These are phyloP conservation scores for Eucalyptus viminalis DNA, from an alignment of 345 rosid genomes.

Conservation along the genomic window DNA sequence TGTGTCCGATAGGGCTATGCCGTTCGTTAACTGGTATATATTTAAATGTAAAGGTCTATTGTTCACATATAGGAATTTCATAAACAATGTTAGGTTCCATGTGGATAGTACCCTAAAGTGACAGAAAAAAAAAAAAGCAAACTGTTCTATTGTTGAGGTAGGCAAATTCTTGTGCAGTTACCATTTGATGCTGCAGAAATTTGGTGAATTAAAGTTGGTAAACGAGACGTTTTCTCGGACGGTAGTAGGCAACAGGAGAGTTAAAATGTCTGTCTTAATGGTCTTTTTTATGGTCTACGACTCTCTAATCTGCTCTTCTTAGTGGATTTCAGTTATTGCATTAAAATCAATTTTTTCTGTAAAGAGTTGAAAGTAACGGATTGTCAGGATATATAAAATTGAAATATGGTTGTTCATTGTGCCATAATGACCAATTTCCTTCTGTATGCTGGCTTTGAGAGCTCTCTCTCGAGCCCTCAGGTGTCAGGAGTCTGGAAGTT, in stretches of 20 bases:
- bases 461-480: not conserved
- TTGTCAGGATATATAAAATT: not conserved
- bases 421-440: not conserved
- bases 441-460: not conserved
- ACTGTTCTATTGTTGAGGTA: not conserved
- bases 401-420: not conserved
- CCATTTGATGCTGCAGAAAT: not conserved
- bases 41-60: not conserved
- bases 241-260: not conserved
- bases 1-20: not conserved
- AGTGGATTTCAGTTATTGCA: not conserved
- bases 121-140: not conserved
- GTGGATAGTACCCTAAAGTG: not conserved
- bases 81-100: not conserved
- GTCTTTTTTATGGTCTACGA: not conserved
- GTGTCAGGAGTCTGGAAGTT: not conserved
- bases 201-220: not conserved
- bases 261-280: not conserved
- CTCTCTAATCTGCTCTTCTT: not conserved
- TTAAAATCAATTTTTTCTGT: not conserved
- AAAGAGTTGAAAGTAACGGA: not conserved
- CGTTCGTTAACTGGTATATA: not conserved
- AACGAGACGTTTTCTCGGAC: not conserved
- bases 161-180: not conserved
- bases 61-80: not conserved